phyloP scores from a whole-genome alignment of 1,139 yeast genomes.

The Scheffersomyces titani region DNA sequence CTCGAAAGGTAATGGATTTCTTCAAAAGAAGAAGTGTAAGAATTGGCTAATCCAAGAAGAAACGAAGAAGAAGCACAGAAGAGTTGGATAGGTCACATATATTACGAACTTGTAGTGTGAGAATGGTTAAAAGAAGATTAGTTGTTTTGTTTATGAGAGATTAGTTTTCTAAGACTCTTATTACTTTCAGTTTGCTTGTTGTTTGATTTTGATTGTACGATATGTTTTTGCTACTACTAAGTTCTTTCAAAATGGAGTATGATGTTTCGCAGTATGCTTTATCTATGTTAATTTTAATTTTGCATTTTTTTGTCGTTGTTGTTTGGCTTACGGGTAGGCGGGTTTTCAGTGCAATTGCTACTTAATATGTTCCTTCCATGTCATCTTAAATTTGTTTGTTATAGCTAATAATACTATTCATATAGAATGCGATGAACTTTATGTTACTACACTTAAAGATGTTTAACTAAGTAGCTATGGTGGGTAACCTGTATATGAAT shows the following conservation, averaged over 20 bases:
- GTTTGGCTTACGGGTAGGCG: neutral
- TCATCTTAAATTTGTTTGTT: neutral
- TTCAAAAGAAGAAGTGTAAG: conserved; percentile 73
- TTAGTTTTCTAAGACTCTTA: neutral
- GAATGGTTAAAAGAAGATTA: neutral
- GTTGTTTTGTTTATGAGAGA: neutral
- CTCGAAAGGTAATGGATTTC: conserved; percentile 77
- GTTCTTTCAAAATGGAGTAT: neutral
- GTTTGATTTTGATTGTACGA: neutral
- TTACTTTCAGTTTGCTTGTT: neutral
- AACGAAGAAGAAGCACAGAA: neutral
- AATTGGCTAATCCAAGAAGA: conserved; percentile 17
- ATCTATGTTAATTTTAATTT: neutral
- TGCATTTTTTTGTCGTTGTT: neutral
- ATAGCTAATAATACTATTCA: neutral
- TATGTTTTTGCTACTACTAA: no score
- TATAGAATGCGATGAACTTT: neutral
- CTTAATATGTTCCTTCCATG: neutral
- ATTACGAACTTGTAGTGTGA: neutral
- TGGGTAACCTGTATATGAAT: no score
- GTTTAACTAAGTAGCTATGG: no score
- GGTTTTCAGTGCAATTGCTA: neutral
- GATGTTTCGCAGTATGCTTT: neutral
- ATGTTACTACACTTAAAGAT: neutral
- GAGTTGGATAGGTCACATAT: neutral